Conservation (phyloP, 2,329 filamentous ascomycete species). For the Stagonosporopsis vannaccii region DNA sequence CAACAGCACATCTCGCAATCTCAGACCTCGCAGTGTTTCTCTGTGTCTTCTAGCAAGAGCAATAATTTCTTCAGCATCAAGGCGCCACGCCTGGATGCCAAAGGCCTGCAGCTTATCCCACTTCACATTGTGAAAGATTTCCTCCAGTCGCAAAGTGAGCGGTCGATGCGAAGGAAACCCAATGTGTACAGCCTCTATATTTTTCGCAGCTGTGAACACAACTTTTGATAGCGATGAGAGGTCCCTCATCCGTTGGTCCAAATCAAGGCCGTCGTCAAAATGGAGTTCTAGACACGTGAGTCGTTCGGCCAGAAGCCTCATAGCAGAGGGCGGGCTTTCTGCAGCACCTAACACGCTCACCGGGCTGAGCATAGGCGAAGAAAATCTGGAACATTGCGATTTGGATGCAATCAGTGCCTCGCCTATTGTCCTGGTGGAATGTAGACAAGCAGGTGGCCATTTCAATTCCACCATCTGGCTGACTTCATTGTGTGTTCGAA, state of each 20-base stretch:
- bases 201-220: slow-evolving; percentile 65
- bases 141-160: slow-evolving; percentile 64
- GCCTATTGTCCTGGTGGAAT: slow-evolving; percentile 66
- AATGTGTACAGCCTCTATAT: slow-evolving; percentile 69
- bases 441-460: slow-evolving; percentile 69
- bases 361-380: slow-evolving; percentile 68
- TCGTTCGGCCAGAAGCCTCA: slow-evolving; percentile 62
- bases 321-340: slow-evolving; percentile 54
- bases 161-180: slow-evolving; percentile 67
- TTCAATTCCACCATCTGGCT: slow-evolving; percentile 60
- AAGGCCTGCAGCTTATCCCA: slow-evolving; percentile 69
- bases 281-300: slow-evolving; percentile 69
- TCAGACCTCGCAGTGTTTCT: slow-evolving; percentile 64
- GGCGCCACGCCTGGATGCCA: slow-evolving; percentile 70
- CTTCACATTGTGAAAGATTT: slow-evolving; percentile 67
- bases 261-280: slow-evolving; percentile 65
- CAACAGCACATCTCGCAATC: slow-evolving; percentile 67
- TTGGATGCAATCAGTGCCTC: slow-evolving; percentile 63
- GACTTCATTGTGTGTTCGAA: slow-evolving; percentile 57
- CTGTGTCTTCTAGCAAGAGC: slow-evolving; percentile 63
- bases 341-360: slow-evolving; percentile 63
- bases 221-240: slow-evolving; percentile 65
- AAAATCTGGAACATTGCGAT: slow-evolving; percentile 66
- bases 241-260: slow-evolving; percentile 64
- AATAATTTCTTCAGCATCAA: slow-evolving; percentile 68